Conservation (phyloP, 306 rosid genomes). For the Vachellia collinsii region DNA sequence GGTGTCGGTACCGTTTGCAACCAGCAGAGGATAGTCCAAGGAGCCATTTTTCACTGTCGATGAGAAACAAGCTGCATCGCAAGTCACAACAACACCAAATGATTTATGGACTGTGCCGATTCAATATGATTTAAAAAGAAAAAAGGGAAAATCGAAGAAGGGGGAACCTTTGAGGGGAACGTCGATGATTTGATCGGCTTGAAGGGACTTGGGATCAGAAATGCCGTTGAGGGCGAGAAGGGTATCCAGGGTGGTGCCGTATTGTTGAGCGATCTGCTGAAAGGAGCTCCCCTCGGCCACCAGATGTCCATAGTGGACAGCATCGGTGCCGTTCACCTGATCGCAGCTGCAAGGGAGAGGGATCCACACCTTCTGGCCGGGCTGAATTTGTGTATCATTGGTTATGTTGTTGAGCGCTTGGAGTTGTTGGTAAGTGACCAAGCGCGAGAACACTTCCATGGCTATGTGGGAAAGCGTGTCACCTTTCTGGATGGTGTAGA, state of each 20-base stretch:
- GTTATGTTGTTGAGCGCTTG: slow-evolving; percentile 28
- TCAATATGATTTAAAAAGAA: not conserved
- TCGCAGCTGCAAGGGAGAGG: slow-evolving; percentile 97
- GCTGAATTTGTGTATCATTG: slow-evolving; percentile 24
- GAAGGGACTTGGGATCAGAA: slow-evolving; percentile 39
- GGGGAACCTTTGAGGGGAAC: slow-evolving; percentile 76
- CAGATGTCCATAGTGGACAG: slow-evolving; percentile 67
- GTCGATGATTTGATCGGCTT: slow-evolving; percentile 65
- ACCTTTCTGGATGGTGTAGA: no score
- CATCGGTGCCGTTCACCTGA: slow-evolving; percentile 45
- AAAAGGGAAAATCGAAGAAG: not conserved
- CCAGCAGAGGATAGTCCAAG: slow-evolving; percentile 60
- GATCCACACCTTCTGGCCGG: slow-evolving; percentile 54
- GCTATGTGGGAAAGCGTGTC: no score
- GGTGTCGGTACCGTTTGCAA: slow-evolving; percentile 50
- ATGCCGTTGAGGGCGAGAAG: slow-evolving; percentile 60
- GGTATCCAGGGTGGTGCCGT: slow-evolving; percentile 43
- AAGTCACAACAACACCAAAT: not conserved
- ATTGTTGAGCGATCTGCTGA: slow-evolving; percentile 47
- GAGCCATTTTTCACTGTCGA: slow-evolving; percentile 44
- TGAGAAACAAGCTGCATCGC: slow-evolving; percentile 68
- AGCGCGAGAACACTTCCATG: no score
- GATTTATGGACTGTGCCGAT: not conserved
- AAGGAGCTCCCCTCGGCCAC: slow-evolving; percentile 30
- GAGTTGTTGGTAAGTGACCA: no score